Evolutionary conservation across 2,329 filamentous ascomycete genomes (phyloP).

Genomic region (Cladosporium halotolerans): DNA sequence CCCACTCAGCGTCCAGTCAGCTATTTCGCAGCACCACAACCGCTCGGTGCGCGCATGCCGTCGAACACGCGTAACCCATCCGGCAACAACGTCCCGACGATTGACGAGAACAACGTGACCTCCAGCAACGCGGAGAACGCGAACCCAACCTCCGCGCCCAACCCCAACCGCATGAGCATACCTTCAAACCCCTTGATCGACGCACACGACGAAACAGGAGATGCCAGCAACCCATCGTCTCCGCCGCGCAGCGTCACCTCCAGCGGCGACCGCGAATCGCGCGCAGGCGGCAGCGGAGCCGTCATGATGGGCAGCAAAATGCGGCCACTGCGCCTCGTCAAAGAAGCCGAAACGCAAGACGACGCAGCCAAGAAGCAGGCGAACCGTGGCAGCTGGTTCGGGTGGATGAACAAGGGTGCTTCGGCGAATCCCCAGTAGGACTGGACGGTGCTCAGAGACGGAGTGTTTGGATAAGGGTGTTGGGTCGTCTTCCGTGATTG

Average conservation of each 20-base stretch:
- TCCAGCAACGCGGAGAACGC: constrained; percentile 17
- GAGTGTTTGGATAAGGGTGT: constrained; percentile 1
- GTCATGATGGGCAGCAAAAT: constrained; percentile 60
- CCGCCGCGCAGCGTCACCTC: constrained; percentile 53
- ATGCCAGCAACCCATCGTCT: constrained; percentile 40
- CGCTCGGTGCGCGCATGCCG: constrained; percentile 37
- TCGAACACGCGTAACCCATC: constrained; percentile 32
- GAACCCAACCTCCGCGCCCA: constrained; percentile 13
- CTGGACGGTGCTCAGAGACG: constrained; percentile 5
- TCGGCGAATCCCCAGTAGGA: constrained; percentile 6
- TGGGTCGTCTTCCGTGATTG: too few species aligned
- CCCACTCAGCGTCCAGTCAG: constrained; percentile 51
- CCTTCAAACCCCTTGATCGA: constrained; percentile 16
- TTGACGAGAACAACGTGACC: constrained; percentile 12
- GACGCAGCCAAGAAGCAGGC: constrained; percentile 36
- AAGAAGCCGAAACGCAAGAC: constrained; percentile 53
- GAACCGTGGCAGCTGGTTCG: constrained; percentile 44
- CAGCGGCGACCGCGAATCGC: constrained; percentile 22
- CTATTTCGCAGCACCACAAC: constrained; percentile 50
- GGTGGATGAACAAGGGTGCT: constrained; percentile 37
- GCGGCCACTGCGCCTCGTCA: constrained; percentile 77
- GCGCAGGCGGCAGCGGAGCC: constrained; percentile 24
- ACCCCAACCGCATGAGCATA: constrained; percentile 20
- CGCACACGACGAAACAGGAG: constrained; percentile 2
- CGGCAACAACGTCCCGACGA: constrained; percentile 40